phyloP scores from a whole-genome alignment of 1,284 basidiomycete genomes.

The Puccinia coronata region DNA sequence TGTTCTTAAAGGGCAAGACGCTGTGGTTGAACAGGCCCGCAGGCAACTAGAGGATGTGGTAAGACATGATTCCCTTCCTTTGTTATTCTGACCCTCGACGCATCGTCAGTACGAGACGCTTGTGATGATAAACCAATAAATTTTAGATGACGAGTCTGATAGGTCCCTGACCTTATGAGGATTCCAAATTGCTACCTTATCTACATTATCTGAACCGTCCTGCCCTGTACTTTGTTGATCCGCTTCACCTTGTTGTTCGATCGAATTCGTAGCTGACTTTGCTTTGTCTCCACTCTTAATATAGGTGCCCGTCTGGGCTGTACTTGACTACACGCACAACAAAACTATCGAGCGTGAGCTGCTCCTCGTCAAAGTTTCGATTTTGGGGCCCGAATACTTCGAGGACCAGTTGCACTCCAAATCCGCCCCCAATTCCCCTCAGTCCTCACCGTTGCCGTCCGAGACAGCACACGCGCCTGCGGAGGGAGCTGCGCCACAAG shows the following conservation, averaged over 20 bases:
- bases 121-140: slow-evolving; percentile 40
- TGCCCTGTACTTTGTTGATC: not conserved
- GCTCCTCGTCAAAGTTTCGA: slow-evolving; percentile 86
- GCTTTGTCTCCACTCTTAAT: not conserved
- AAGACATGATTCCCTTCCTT: slow-evolving; percentile 57
- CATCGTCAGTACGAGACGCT: slow-evolving; percentile 7
- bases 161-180: not conserved
- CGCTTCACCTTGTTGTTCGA: not conserved
- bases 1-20: slow-evolving; percentile 92
- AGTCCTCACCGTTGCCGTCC: slow-evolving; percentile 50
- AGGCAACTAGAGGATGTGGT: slow-evolving; percentile 91
- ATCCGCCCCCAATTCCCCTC: slow-evolving; percentile 14
- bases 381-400: slow-evolving; percentile 95
- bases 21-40: slow-evolving; percentile 93
- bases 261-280: not conserved
- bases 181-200: slow-evolving; percentile 46
- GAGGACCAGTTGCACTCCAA: slow-evolving; percentile 72
- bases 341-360: slow-evolving; percentile 83
- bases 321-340: slow-evolving; percentile 88
- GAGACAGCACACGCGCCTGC: slow-evolving; percentile 56
- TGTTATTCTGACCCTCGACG: not conserved
- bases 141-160: slow-evolving; percentile 44
- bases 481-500: slow-evolving; percentile 65
- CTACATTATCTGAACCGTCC: slow-evolving; percentile 41
- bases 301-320: slow-evolving; percentile 69